Conservation (phyloP, 2,329 filamentous ascomycete genomes). For the Ophiostoma himal-ulmi region DNA sequence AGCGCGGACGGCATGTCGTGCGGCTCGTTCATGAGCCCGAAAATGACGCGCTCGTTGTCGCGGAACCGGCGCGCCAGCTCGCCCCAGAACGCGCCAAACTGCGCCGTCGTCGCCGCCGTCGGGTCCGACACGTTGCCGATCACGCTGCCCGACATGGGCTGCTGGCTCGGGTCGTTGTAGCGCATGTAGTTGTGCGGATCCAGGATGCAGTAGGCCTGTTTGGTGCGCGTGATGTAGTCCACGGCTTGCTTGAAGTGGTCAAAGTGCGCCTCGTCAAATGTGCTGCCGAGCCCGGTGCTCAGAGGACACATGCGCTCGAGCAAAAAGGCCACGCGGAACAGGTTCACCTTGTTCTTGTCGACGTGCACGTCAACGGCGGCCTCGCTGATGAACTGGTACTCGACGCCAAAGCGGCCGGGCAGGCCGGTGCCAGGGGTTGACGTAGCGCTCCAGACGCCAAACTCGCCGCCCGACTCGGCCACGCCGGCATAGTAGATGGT, state of each 20-base stretch:
- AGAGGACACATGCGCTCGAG: not conserved
- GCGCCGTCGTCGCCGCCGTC: slow-evolving; percentile 41
- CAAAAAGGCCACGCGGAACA: not conserved
- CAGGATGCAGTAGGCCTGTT: slow-evolving; percentile 42
- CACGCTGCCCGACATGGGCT: slow-evolving; percentile 44
- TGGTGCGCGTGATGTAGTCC: slow-evolving; percentile 45
- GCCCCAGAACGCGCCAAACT: slow-evolving; percentile 46
- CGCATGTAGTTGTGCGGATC: slow-evolving; percentile 52
- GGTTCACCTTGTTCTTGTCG: not conserved
- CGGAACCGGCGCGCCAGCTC: slow-evolving; percentile 43
- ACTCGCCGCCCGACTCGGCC: slow-evolving; percentile 43
- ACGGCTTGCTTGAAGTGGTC: slow-evolving; percentile 34
- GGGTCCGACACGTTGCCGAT: slow-evolving; percentile 44
- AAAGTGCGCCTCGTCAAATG: not conserved
- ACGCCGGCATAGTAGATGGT: slow-evolving; percentile 46
- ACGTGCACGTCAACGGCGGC: not conserved
- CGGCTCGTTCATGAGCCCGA: slow-evolving; percentile 47
- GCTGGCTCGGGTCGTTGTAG: slow-evolving; percentile 46
- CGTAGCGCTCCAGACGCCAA: slow-evolving; percentile 39
- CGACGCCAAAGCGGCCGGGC: slow-evolving; percentile 44
- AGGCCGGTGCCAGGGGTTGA: slow-evolving; percentile 38
- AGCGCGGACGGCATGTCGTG: slow-evolving; percentile 45
- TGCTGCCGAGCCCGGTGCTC: not conserved
- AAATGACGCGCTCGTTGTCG: slow-evolving; percentile 44
- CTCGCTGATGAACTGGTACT: not conserved